Percentiles rank a stretch among this genome's conserved stretches.
phyloP scores from a whole-genome alignment of 345 rosid genomes.

The Mallotus nudiflorus region DNA sequence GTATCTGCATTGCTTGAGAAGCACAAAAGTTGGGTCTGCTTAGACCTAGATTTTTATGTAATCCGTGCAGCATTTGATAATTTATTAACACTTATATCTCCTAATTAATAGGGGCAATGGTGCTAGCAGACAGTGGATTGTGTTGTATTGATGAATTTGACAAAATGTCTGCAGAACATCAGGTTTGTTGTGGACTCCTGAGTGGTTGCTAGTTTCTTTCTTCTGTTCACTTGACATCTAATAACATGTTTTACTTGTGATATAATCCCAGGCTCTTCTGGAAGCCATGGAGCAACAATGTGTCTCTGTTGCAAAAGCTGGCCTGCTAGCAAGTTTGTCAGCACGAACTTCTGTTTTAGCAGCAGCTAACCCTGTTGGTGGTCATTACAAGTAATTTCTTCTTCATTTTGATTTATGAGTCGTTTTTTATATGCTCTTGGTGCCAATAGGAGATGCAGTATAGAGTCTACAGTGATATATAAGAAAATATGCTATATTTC shows the following conservation, averaged over 20 bases:
- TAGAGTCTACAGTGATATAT: neutral
- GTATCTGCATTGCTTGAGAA: neutral
- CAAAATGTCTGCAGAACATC: slow-evolving; percentile 96
- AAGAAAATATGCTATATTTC: neutral
- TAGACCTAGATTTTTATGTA: no score
- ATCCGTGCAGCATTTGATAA: neutral
- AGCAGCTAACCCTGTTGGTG: slow-evolving; percentile 98
- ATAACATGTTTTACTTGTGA: slow-evolving; percentile 25
- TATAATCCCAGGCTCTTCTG: slow-evolving; percentile 67
- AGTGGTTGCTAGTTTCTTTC: slow-evolving; percentile 5
- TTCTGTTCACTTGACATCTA: slow-evolving; percentile 22
- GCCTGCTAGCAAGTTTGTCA: slow-evolving; percentile 92
- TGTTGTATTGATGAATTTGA: slow-evolving; percentile 99
- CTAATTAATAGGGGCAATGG: slow-evolving; percentile 97
- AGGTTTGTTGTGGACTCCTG: slow-evolving; percentile 50
- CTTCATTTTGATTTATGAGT: slow-evolving; percentile 9
- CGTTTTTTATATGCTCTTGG: neutral
- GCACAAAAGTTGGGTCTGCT: neutral
- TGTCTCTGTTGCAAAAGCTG: slow-evolving; percentile 99
- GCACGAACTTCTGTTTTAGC: slow-evolving; percentile 97
- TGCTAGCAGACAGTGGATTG: slow-evolving; percentile 90
- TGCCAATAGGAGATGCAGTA: neutral
- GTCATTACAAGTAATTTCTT: slow-evolving; percentile 88
- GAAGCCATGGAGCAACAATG: slow-evolving; percentile 99
- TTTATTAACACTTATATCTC: slow-evolving; percentile 19